Evolutionary conservation across 2,329 filamentous ascomycete genomes (phyloP), one percentile per base, ranked within the genome.

Genomic region (Hymenoscyphus salicellus): DNA sequence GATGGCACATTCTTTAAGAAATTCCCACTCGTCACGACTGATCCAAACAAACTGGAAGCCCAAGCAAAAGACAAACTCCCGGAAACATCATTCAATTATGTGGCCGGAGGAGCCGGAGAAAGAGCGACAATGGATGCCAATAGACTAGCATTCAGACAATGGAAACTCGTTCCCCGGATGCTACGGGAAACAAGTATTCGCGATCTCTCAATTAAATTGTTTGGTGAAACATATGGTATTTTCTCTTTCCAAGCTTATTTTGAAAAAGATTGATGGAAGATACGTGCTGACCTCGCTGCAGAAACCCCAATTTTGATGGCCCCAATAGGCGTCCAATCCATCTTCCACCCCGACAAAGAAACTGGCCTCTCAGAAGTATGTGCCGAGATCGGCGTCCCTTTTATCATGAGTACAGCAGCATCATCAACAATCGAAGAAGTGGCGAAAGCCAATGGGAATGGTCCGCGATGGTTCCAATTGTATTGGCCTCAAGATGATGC

Each of bases 401-500:
- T 87, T 75, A 86, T 86, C 61, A 78, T 91, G 58, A 88, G 84
- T 66, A 91, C 89, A 1, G 88, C 89, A 1, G 82, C 86, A 2
- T 79, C 61, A 5, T 83, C 83, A 1, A 83, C 83, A 0, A 88
- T 92, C 64, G 89, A 91, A 73, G 84, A 91, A 59, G 83, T 91
- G 0, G 87, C 86, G 0, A 72, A 79, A 7, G 86, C 85, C 0
- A 86, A 82, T 60, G 83, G 83, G 0, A 77, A 83, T 5, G 84
- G 85, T 0, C 79, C 82, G 36, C 79, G 88, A 11, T 93, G 88
- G 88, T 93, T 83, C 74, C 90, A 93, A 73, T 82, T 93, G 0
- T 93, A 93, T 77, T 92, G 89, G 87, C 89, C 89, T 0, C 77
- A 81, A 23, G 83, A 85, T 62, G 83, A 92, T 61, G 84, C 87